phyloP scores from a whole-genome alignment of 2,329 filamentous ascomycete genomes.

The Tolypocladium amazonense region DNA sequence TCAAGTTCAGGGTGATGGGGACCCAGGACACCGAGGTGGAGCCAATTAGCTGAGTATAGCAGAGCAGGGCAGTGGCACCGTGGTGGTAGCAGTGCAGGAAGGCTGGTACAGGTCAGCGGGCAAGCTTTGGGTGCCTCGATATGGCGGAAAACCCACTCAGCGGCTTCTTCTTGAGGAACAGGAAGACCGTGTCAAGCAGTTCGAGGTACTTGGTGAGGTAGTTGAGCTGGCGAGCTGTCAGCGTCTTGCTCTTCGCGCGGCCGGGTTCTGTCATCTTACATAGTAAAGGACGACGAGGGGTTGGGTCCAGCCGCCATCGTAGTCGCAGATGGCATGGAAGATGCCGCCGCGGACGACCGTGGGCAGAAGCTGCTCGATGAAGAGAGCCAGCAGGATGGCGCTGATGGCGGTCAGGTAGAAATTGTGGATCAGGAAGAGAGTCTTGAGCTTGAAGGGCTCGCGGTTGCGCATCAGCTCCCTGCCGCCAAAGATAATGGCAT shows the following conservation, averaged over 20 bases:
- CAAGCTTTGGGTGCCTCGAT: background rate
- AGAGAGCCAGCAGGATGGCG: slow-evolving; percentile 68
- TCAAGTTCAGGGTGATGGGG: slow-evolving; percentile 82
- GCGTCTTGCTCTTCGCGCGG: slow-evolving; percentile 9
- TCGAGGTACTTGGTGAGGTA: slow-evolving; percentile 98
- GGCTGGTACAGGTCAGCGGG: slow-evolving; percentile 36
- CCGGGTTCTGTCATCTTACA: slow-evolving; percentile 41
- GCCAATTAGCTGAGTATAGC: slow-evolving; percentile 94
- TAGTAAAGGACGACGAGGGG: slow-evolving; percentile 93
- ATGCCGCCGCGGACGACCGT: slow-evolving; percentile 71
- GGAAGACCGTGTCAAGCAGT: slow-evolving; percentile 88
- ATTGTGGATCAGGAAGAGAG: slow-evolving; percentile 92
- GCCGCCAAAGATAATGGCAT: slow-evolving; percentile 85
- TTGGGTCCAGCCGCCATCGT: slow-evolving; percentile 82
- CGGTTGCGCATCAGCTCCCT: slow-evolving; percentile 85
- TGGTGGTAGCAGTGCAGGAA: slow-evolving; percentile 99
- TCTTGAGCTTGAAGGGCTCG: slow-evolving; percentile 75
- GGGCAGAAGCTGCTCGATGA: slow-evolving; percentile 82
- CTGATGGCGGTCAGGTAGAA: slow-evolving; percentile 85
- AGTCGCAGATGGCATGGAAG: slow-evolving; percentile 79
- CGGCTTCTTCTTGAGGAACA: slow-evolving; percentile 99
- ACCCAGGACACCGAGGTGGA: slow-evolving; percentile 93
- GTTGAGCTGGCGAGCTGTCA: slow-evolving; percentile 60
- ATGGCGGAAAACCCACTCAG: slow-evolving; percentile 39
- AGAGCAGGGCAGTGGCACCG: slow-evolving; percentile 89